These are phyloP conservation scores for Camellia granthamiana DNA, from an alignment of 148 eudicot species.

Conservation along the genomic window DNA sequence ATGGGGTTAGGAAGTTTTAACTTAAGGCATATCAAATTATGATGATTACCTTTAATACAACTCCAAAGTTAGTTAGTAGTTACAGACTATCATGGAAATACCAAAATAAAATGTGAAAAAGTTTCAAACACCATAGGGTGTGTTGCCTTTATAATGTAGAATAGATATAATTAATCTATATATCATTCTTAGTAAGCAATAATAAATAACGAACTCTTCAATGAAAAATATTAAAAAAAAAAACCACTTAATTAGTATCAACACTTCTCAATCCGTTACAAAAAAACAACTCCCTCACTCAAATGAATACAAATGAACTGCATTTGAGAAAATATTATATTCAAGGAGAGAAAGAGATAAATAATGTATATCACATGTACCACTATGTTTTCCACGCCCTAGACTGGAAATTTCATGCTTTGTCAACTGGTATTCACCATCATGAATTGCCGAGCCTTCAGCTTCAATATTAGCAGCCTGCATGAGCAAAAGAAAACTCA, in stretches of 20 bases:
- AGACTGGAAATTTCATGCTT: constrained; percentile 46
- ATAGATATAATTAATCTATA: background rate
- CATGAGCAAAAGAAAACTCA: constrained; percentile 23
- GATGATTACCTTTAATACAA: too few relatives aligned
- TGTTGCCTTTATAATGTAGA: too few relatives aligned
- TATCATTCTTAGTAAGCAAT: background rate
- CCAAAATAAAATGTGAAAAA: too few relatives aligned
- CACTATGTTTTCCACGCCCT: constrained; percentile 63
- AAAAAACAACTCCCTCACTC: too few relatives aligned
- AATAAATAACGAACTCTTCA: background rate
- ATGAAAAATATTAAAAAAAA: background rate
- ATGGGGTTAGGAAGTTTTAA: too few relatives aligned
- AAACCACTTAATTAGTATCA: background rate
- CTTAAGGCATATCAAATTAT: too few relatives aligned
- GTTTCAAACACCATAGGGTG: too few relatives aligned
- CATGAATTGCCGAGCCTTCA: constrained; percentile 56
- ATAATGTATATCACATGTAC: constrained; percentile 27
- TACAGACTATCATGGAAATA: too few relatives aligned
- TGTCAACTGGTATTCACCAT: constrained; percentile 44
- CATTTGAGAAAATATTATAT: constrained; percentile 1
- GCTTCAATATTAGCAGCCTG: constrained; percentile 74
- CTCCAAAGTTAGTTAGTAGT: too few relatives aligned
- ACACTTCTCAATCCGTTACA: background rate
- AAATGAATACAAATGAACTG: background rate
- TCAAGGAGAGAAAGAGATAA: background rate